Evolutionary conservation across 176 grass and related monocot species (phyloP).

Genomic region (Typha latifolia): DNA sequence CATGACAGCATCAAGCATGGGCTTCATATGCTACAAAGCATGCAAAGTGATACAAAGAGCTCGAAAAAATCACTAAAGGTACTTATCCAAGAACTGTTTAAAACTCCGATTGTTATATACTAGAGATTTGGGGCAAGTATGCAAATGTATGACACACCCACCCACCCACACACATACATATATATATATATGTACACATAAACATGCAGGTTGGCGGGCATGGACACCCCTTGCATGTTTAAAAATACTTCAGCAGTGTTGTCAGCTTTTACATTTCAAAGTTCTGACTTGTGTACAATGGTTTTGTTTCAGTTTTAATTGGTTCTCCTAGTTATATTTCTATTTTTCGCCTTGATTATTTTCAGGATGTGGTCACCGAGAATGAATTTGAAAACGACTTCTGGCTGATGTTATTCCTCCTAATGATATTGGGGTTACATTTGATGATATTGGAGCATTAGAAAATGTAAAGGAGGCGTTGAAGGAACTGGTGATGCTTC

Average conservation of each 20-base stretch:
- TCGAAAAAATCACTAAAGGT: conserved; percentile 97
- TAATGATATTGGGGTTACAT: conserved; percentile 95
- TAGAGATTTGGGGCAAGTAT: too few relatives aligned
- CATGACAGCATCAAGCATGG: conserved; percentile 76
- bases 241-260: too few relatives aligned
- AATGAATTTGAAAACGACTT: conserved; percentile 99
- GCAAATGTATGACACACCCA: too few relatives aligned
- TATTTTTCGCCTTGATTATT: neutral
- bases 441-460: conserved; percentile 97
- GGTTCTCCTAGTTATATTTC: neutral
- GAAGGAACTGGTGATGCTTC: conserved; percentile 99
- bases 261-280: neutral
- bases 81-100: neutral
- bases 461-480: conserved; percentile 97
- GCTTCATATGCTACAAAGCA: conserved; percentile 72
- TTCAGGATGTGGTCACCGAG: conserved; percentile 91
- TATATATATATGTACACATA: too few relatives aligned
- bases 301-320: neutral
- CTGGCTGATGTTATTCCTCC: conserved; percentile 93
- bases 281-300: neutral
- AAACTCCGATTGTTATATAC: too few relatives aligned
- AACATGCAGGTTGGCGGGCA: too few relatives aligned
- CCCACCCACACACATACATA: too few relatives aligned
- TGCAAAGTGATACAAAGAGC: conserved; percentile 93
- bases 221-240: too few relatives aligned